Conservation (phyloP, 1,284 basidiomycete species). For the Pyrrhoderma lamaoense region DNA sequence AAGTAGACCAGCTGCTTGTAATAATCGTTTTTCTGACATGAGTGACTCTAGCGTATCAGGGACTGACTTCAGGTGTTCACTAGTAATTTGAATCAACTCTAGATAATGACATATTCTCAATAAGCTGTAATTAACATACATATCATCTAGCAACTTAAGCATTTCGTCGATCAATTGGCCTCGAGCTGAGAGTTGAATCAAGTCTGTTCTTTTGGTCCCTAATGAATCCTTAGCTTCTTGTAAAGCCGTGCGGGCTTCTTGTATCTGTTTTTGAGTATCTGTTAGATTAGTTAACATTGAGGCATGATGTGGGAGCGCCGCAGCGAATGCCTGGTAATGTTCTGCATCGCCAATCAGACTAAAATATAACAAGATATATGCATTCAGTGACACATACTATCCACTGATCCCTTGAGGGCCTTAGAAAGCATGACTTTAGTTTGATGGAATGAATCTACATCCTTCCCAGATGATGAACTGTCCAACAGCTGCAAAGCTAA, state of each 20-base stretch:
- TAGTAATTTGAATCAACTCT: conserved; percentile 29
- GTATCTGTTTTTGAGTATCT: conserved; percentile 66
- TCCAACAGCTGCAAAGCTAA: conserved; percentile 83
- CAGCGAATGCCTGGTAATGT: conserved; percentile 89
- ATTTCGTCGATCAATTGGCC: conserved; percentile 86
- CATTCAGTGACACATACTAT: conserved; percentile 45
- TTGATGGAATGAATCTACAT: conserved; percentile 65
- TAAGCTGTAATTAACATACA: conserved; percentile 52
- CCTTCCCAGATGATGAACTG: conserved; percentile 58
- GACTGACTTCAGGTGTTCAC: conserved; percentile 85
- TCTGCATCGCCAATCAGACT: conserved; percentile 35
- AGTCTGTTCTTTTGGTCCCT: conserved; percentile 73
- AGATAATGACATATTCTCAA: too few species aligned
- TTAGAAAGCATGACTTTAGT: conserved; percentile 71
- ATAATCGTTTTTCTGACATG: conserved; percentile 92
- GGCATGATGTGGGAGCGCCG: conserved; percentile 82
- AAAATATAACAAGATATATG: conserved; percentile 5
- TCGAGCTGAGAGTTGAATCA: conserved; percentile 80
- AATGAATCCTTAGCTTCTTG: conserved; percentile 74
- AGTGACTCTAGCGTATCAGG: conserved; percentile 90
- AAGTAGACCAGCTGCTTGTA: conserved; percentile 86
- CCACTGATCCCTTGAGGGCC: conserved; percentile 77
- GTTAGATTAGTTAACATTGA: conserved; percentile 64
- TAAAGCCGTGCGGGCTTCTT: conserved; percentile 64
- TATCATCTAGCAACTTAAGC: conserved; percentile 83